Evolutionary conservation across 2,329 filamentous ascomycete genomes (phyloP), one percentile per base, ranked within the genome.

Genomic region (Calycina herbarum): DNA sequence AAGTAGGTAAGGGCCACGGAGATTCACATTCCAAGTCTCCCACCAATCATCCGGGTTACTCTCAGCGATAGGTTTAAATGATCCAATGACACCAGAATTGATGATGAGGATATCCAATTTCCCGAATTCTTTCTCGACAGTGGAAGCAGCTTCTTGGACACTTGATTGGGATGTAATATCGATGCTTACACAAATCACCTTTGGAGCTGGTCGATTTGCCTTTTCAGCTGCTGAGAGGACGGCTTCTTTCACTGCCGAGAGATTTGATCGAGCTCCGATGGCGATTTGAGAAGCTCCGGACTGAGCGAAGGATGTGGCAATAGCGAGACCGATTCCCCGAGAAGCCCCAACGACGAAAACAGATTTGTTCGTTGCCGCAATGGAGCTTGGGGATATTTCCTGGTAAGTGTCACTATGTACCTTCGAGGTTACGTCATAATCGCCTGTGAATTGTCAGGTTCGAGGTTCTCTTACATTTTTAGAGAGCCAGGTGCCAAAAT

Each of bases 281-380:
- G 81, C 82, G 64, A 89, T 84, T 33, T 76, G 73, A 0, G 81
- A 78, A 35, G 81, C 82, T 4, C 83, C 82, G 4, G 85, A 85
- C 69, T 77, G 77, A 24, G 85, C 86, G 70, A 82, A 89, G 10
- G 83, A 81, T n/a, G 84, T 71, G 0, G 85, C 85, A 3, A 81
- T 84, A 15, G 81, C 79, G 2, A 77, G 78, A 5, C 86, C 86
- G 42, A 87, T 81, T 2, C 85, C 85, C 48, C 81, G 82, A 2
- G 82, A 83, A 0, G 82, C 85, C 8, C 85, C 86, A 0, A 81
- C 85, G 61, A 89, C 81, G 65, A 89, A 78, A 57, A 81, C 74
- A 7, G 74, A 73, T 61, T 78, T 78, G 5, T 76, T 76, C 3
- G 71, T 61, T 35, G 66, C 81, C 70, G 42, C 74, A 71, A 33